A percentile compares a stretch with the other conserved stretches of the same genome.
phyloP scores from a whole-genome alignment of 163 green algal species.

The Scenedesmus sp. region DNA sequence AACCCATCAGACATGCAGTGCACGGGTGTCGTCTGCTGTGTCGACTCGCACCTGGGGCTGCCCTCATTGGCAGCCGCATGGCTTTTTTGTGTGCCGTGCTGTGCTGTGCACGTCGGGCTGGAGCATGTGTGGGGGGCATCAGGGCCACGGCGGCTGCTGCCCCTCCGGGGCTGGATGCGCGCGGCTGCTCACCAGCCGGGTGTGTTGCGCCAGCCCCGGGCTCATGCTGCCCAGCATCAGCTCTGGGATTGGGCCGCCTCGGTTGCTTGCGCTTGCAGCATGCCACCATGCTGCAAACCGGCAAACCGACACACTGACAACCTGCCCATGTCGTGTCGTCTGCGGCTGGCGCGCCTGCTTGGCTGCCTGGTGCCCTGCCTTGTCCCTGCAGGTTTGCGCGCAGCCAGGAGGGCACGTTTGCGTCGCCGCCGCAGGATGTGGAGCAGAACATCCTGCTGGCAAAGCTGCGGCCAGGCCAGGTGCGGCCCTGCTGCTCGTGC shows the following conservation, averaged over 20 bases:
- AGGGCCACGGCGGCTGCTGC: neutral
- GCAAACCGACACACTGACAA: no score
- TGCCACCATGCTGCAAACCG: neutral
- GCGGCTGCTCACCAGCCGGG: no score
- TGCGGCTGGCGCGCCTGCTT: neutral
- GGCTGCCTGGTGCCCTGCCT: neutral
- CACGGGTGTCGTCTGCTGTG: no score
- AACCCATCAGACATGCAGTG: no score
- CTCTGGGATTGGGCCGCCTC: no score
- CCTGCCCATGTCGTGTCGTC: neutral
- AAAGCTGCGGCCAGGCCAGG: constrained; percentile 88
- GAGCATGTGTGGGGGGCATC: neutral
- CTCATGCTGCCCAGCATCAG: neutral
- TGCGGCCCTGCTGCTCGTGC: neutral
- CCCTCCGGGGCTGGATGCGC: neutral
- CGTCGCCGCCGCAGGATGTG: constrained; percentile 61
- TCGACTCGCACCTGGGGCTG: neutral
- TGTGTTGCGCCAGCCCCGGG: no score
- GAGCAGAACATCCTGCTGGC: constrained; percentile 96
- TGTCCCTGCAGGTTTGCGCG: constrained; percentile 69
- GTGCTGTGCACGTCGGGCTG: neutral
- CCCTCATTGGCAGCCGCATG: neutral
- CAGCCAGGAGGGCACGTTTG: constrained; percentile 75
- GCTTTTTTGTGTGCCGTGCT: neutral
- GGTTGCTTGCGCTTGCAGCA: no score